These are phyloP conservation scores for Aspergillus neotritici DNA, from an alignment of 2,329 filamentous ascomycete genomes.

Conservation along the genomic window DNA sequence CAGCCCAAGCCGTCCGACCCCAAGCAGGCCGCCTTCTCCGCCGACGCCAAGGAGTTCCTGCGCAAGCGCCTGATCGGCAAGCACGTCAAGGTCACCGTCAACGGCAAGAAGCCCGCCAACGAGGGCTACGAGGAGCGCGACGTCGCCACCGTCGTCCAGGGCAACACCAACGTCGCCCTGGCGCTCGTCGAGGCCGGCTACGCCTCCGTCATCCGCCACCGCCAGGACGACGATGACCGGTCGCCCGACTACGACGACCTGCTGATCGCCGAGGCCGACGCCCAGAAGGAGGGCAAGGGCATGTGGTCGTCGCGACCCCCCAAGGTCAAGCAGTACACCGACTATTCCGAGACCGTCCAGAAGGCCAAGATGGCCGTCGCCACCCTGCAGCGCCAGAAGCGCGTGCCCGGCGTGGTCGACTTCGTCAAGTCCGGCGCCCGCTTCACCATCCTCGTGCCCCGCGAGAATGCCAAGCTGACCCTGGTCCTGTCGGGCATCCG, in stretches of 20 bases:
- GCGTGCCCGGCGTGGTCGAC: slow-evolving; percentile 87
- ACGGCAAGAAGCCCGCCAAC: slow-evolving; percentile 81
- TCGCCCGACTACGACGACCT: slow-evolving; percentile 80
- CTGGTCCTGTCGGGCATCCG: slow-evolving; percentile 91
- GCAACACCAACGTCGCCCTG: slow-evolving; percentile 81
- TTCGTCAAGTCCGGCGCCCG: slow-evolving; percentile 96
- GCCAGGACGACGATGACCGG: slow-evolving; percentile 88
- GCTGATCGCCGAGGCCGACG: slow-evolving; percentile 46
- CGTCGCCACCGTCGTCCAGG: slow-evolving; percentile 78
- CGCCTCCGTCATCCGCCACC: slow-evolving; percentile 88
- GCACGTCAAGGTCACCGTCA: slow-evolving; percentile 80
- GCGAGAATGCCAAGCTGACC: slow-evolving; percentile 90
- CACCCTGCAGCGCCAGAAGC: slow-evolving; percentile 82
- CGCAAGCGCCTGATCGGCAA: slow-evolving; percentile 94
- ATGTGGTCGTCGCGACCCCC: slow-evolving; percentile 91
- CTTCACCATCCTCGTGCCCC: slow-evolving; percentile 85
- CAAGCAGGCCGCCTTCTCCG: slow-evolving; percentile 78
- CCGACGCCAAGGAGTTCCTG: slow-evolving; percentile 93
- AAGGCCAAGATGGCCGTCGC: slow-evolving; percentile 93
- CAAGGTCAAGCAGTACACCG: slow-evolving; percentile 73
- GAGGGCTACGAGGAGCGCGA: slow-evolving; percentile 93
- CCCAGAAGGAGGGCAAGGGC: slow-evolving; percentile 83
- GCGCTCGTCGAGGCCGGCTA: slow-evolving; percentile 86
- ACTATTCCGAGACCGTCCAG: slow-evolving; percentile 87
- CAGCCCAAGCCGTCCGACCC: slow-evolving; percentile 86